Evolutionary conservation across 192 early-diverging fungal species (phyloP).

Genomic region (Linnemannia elongata): DNA sequence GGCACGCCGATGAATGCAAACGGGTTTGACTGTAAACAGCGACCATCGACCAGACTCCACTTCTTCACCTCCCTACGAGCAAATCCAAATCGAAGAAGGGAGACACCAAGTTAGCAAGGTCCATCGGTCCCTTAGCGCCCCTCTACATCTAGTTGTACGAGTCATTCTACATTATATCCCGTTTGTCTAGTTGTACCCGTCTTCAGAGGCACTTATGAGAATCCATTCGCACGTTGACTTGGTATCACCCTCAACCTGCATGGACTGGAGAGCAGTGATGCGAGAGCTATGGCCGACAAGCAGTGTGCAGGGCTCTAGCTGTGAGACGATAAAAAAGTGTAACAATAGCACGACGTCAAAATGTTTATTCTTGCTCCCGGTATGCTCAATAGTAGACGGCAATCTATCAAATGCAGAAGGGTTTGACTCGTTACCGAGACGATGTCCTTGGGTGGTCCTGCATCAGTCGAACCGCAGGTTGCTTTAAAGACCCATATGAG

Average conservation of each 20-base stretch:
- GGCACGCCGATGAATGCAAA: conserved; percentile 64
- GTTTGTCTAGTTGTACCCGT: conserved; percentile 58
- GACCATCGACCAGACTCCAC: conserved; percentile 66
- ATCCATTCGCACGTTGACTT: conserved; percentile 59
- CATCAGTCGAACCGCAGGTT: neutral
- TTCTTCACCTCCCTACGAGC: conserved; percentile 61
- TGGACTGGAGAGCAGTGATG: conserved; percentile 59
- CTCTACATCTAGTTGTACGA: neutral
- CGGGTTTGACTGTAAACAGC: conserved; percentile 61
- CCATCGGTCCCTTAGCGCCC: neutral
- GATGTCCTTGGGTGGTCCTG: neutral
- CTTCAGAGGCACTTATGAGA: conserved; percentile 67
- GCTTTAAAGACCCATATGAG: conserved; percentile 66
- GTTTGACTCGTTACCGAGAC: neutral
- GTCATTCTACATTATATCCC: neutral
- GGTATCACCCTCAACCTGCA: conserved; percentile 58
- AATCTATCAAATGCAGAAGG: neutral
- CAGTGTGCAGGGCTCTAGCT: conserved; percentile 61
- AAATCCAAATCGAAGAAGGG: neutral
- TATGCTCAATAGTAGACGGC: neutral
- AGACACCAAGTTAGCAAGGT: neutral
- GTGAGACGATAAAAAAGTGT: neutral
- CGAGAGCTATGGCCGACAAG: conserved; percentile 65
- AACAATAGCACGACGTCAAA: neutral
- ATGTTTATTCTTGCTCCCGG: neutral